Percentiles rank a stretch among this genome's conserved stretches.
Conservation (phyloP, 805 yeast genomes). For the Spathaspora passalidarum region DNA sequence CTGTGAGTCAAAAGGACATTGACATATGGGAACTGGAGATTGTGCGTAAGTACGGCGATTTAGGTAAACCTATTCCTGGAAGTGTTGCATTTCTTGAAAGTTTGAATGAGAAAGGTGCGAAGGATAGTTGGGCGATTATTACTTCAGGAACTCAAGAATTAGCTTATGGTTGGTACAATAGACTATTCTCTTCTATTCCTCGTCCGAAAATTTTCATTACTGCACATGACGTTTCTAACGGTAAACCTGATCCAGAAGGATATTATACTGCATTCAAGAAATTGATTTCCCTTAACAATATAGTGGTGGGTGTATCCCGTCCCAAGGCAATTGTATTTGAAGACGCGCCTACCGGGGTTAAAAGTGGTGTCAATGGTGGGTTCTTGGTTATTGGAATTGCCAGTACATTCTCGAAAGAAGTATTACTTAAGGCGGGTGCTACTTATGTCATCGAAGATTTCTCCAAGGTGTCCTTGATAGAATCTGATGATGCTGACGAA, state of each 20-base stretch:
- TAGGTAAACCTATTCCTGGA: conserved; percentile 15
- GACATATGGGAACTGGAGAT: conserved; percentile 11
- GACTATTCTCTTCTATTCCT: conserved; percentile 5
- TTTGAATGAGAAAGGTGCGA: conserved; percentile 4
- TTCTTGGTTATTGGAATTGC: conserved; percentile 18
- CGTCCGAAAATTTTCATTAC: conserved; percentile 17
- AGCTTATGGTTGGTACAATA: conserved; percentile 18
- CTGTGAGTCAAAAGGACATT: conserved; percentile 5
- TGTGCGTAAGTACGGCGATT: conserved; percentile 15
- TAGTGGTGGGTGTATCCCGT: not conserved
- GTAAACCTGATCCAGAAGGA: conserved; percentile 22
- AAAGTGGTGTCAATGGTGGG: conserved; percentile 17
- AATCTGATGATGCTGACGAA: not conserved
- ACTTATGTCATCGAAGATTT: conserved; percentile 16
- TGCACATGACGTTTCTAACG: conserved; percentile 17
- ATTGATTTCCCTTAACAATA: not conserved
- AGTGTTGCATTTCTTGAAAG: conserved; percentile 8
- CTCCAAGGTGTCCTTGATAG: conserved; percentile 6
- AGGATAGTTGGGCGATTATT: conserved; percentile 17
- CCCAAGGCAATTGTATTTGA: conserved; percentile 16
- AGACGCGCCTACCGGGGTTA: conserved; percentile 19
- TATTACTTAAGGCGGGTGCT: conserved; percentile 16
- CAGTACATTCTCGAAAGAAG: conserved; percentile 15
- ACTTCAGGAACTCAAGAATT: conserved; percentile 17
- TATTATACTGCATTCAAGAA: conserved; percentile 10